Conservation (phyloP, 2,329 filamentous ascomycete species). For the Penicillium sp. region DNA sequence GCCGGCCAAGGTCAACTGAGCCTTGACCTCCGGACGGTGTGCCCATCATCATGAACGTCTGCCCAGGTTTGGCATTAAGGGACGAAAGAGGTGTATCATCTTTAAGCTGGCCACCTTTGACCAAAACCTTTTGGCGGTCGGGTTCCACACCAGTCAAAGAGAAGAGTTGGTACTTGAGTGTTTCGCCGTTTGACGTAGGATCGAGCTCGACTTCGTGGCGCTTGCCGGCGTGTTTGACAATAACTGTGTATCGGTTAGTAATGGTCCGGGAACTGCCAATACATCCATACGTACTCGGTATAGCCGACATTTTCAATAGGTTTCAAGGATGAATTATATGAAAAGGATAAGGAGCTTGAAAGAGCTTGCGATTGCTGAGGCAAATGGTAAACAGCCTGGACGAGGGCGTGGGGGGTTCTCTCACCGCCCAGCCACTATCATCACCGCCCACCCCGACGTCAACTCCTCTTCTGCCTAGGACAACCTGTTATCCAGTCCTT, state of each 20-base stretch:
- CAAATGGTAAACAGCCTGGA: constrained; percentile 20
- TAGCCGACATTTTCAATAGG: constrained; percentile 50
- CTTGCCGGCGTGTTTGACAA: constrained; percentile 93
- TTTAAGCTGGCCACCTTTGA: constrained; percentile 93
- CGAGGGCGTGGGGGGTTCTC: constrained; percentile 26
- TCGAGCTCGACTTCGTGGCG: constrained; percentile 94
- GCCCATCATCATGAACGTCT: constrained; percentile 95
- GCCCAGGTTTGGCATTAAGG: constrained; percentile 79
- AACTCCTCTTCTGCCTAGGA: constrained; percentile 17
- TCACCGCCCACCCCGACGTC: constrained; percentile 19
- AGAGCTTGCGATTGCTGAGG: constrained; percentile 10
- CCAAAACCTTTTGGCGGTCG: constrained; percentile 89
- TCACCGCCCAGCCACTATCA: constrained; percentile 35
- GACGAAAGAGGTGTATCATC: constrained; percentile 86
- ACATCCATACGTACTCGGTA: constrained; percentile 49
- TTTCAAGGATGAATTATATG: not conserved
- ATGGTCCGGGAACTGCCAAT: not conserved
- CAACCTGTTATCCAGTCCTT: constrained; percentile 11
- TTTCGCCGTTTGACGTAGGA: constrained; percentile 76
- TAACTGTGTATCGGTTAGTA: constrained; percentile 56
- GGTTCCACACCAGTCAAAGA: constrained; percentile 95
- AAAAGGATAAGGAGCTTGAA: constrained; percentile 7
- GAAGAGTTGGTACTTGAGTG: constrained; percentile 93
- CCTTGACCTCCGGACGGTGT: constrained; percentile 68
- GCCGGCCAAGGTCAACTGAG: constrained; percentile 61